Conservation (phyloP, 176 grass and related monocot genomes). For the Luzula sylvatica region DNA sequence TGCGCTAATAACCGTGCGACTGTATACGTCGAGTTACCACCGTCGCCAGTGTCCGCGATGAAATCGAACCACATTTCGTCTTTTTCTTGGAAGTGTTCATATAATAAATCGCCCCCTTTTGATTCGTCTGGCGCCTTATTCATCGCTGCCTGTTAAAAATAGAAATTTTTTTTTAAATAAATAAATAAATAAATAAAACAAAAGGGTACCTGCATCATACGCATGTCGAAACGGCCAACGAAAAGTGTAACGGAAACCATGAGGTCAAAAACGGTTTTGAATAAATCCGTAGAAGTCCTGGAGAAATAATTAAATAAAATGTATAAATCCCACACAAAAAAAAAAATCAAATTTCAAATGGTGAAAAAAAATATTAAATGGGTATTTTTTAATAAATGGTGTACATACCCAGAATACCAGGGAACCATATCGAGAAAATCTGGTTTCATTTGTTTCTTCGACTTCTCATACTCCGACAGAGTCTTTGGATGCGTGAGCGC, state of each 20-base stretch:
- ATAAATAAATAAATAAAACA: background rate
- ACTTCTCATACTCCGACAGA: constrained; percentile 82
- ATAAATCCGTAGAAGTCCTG: constrained; percentile 95
- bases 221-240: constrained; percentile 97
- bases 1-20: constrained; percentile 83
- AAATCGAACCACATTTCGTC: constrained; percentile 98
- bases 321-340: background rate
- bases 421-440: constrained; percentile 99
- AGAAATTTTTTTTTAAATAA: constrained; percentile 12
- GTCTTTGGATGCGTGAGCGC: constrained; percentile 74
- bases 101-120: constrained; percentile 51
- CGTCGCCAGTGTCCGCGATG: constrained; percentile 91
- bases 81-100: constrained; percentile 66
- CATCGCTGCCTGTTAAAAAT: constrained; percentile 74
- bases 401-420: constrained; percentile 99
- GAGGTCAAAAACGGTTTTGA: constrained; percentile 96
- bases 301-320: constrained; percentile 4
- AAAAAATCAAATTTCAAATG: constrained; percentile 11
- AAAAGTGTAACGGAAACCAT: constrained; percentile 98
- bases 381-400: background rate
- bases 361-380: constrained; percentile 21
- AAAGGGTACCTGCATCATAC: constrained; percentile 92
- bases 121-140: constrained; percentile 80
- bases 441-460: constrained; percentile 91
- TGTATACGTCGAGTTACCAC: constrained; percentile 82